A percentile compares a stretch with the other conserved stretches of the same genome.
These are phyloP conservation scores for Solanum ahanhuiri DNA, from an alignment of 257 asterid genomes.

Conservation along the genomic window DNA sequence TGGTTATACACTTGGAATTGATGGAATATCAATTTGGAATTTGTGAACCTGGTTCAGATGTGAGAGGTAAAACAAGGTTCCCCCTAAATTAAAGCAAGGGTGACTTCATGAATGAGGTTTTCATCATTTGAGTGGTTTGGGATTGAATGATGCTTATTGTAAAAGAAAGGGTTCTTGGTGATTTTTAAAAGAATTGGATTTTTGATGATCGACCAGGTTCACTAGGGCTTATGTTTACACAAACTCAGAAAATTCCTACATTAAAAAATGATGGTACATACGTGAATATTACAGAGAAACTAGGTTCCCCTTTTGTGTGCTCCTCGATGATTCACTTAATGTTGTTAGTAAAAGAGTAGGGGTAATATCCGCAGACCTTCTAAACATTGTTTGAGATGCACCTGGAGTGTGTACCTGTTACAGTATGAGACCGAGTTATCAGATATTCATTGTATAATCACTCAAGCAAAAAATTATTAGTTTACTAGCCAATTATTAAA, in stretches of 20 bases:
- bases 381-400: neutral
- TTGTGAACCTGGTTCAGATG: too few relatives aligned
- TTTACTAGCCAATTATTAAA: neutral
- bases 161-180: too few relatives aligned
- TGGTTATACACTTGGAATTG: too few relatives aligned
- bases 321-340: neutral
- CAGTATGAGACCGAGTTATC: neutral
- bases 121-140: too few relatives aligned
- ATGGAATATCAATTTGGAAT: too few relatives aligned
- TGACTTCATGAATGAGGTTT: too few relatives aligned
- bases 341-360: neutral
- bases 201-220: neutral
- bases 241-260: too few relatives aligned
- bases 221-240: neutral
- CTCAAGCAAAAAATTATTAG: neutral
- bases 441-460: too few relatives aligned
- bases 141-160: too few relatives aligned
- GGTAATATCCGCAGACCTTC: neutral
- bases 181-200: neutral
- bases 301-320: neutral
- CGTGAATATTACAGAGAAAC: neutral
- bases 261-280: neutral
- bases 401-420: neutral
- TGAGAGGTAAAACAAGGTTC: too few relatives aligned
- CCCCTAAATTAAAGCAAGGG: too few relatives aligned